A percentile compares a stretch with the other conserved stretches of the same genome.
These are phyloP conservation scores for Kwoniella shandongensis DNA, from an alignment of 768 basidiomycete genomes.

Conservation along the genomic window DNA sequence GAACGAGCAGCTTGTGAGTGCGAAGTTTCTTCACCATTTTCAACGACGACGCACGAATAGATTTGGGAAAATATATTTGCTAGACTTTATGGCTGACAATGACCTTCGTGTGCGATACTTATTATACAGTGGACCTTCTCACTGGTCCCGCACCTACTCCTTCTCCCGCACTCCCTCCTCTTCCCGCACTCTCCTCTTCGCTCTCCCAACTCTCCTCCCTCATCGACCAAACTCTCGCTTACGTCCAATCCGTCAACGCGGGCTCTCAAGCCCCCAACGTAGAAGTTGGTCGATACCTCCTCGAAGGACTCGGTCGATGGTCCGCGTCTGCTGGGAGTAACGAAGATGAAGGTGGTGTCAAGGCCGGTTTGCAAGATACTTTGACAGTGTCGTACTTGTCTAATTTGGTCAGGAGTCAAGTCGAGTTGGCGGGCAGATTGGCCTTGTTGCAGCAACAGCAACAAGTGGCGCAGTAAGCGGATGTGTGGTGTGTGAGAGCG, in stretches of 20 bases:
- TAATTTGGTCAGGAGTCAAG: constrained; percentile 87
- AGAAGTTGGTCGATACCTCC: constrained; percentile 83
- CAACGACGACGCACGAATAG: not conserved
- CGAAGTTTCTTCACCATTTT: constrained; percentile 13
- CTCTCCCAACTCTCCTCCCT: constrained; percentile 69
- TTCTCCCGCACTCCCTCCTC: constrained; percentile 60
- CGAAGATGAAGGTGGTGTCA: constrained; percentile 58
- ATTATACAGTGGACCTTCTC: constrained; percentile 71
- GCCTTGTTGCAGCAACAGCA: constrained; percentile 61
- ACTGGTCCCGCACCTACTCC: constrained; percentile 43
- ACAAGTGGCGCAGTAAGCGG: not conserved
- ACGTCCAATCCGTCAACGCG: constrained; percentile 71
- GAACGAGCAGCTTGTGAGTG: constrained; percentile 82
- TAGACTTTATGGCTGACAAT: too few relatives aligned
- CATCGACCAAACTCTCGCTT: constrained; percentile 79
- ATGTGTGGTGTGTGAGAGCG: too few relatives aligned
- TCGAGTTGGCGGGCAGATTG: constrained; percentile 84
- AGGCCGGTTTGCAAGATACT: constrained; percentile 64
- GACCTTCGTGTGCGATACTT: too few relatives aligned
- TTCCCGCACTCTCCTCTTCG: constrained; percentile 73
- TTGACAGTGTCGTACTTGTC: constrained; percentile 94
- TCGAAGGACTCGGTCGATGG: constrained; percentile 65
- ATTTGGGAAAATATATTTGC: too few relatives aligned
- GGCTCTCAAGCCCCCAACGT: constrained; percentile 79
- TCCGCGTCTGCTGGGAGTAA: constrained; percentile 45